Evolutionary conservation across 192 early-diverging fungal genomes (phyloP).

Genomic region (Coemansia aciculifera): DNA sequence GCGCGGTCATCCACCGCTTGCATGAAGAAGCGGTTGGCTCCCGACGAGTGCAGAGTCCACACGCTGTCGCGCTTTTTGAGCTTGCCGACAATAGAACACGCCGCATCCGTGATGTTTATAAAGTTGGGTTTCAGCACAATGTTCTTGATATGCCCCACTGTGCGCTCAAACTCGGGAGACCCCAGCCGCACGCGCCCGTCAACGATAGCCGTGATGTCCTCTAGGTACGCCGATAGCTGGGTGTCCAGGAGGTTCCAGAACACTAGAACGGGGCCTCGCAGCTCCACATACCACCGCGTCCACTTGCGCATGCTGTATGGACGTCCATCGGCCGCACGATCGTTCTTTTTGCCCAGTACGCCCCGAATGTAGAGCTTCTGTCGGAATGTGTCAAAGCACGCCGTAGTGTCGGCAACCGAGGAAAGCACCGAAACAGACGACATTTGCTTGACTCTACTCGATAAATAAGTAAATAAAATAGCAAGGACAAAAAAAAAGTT

Average conservation of each 20-base stretch:
- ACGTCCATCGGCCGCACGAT: slow-evolving; percentile 61
- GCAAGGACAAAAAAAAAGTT: not conserved
- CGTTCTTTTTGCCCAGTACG: slow-evolving; percentile 72
- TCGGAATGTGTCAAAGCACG: slow-evolving; percentile 64
- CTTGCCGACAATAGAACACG: slow-evolving; percentile 60
- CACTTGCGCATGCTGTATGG: slow-evolving; percentile 63
- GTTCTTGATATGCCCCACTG: slow-evolving; percentile 53
- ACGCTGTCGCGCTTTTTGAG: slow-evolving; percentile 60
- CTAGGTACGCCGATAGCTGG: slow-evolving; percentile 54
- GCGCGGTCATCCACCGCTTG: slow-evolving; percentile 59
- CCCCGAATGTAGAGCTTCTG: slow-evolving; percentile 72
- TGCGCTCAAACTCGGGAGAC: slow-evolving; percentile 53
- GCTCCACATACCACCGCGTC: slow-evolving; percentile 73
- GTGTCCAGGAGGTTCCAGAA: slow-evolving; percentile 61
- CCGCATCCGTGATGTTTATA: slow-evolving; percentile 76
- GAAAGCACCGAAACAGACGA: slow-evolving; percentile 25
- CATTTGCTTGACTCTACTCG: slow-evolving; percentile 16
- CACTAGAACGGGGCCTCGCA: slow-evolving; percentile 66
- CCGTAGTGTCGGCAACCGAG: slow-evolving; percentile 42
- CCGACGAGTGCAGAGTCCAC: slow-evolving; percentile 67
- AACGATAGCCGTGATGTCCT: slow-evolving; percentile 53
- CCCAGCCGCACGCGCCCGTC: slow-evolving; percentile 43
- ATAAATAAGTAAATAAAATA: not conserved
- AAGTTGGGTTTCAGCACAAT: slow-evolving; percentile 61
- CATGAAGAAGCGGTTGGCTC: slow-evolving; percentile 69